Base-by-base conservation (phyloP, 441 rosid species). In the Brassica balearica region DNA sequence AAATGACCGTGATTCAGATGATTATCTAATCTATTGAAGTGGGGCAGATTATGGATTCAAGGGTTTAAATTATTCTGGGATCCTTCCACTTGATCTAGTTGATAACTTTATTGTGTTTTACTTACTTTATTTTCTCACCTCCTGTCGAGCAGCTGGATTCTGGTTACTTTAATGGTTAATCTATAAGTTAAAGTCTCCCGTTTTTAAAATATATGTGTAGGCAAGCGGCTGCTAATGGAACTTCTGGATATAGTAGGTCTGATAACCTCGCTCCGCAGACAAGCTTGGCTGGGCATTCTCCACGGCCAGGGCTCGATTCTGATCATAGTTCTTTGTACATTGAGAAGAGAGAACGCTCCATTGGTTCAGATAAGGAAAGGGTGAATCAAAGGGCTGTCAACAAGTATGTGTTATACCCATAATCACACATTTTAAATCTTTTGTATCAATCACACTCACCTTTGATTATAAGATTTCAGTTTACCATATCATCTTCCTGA, bases 281-380 rank as follows among this genome's bases (percentile, higher is more conserved):
- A 38, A 85, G 96, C 84, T 79, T 89, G 84, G 82, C 87, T 41
- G 85, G 75, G 64, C 87, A 93, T 14, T 82, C 92, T 71, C 84
- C 96, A 65, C 71, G 82, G 71, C 82, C 91, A 43, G 88, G 88
- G 87, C 46, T 61, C 41, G 82, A 91, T 72, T 76, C 82, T 62
- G 96, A 89, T 60, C 84, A 84, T 76, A 77, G 69, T 82, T 80
- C 90, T 69, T 82, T 86, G 85, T 86, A 80, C 74, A 88, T 56
- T 86, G 98, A 96, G 73, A 88, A 87, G 91, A 94, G 84, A 86
- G 98, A 92, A 82, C 90, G 91, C 53, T 77, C 91, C 77, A 65
- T 79, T 83, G 88, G 88, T 79, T 89, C 86, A 15, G 98, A 94
- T 68, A 92, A 94, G 84, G 98, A 94, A 78, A 90, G 94, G 81